These are phyloP conservation scores for Choiromyces venosus DNA, from an alignment of 495 filamentous ascomycete genomes.

Conservation along the genomic window DNA sequence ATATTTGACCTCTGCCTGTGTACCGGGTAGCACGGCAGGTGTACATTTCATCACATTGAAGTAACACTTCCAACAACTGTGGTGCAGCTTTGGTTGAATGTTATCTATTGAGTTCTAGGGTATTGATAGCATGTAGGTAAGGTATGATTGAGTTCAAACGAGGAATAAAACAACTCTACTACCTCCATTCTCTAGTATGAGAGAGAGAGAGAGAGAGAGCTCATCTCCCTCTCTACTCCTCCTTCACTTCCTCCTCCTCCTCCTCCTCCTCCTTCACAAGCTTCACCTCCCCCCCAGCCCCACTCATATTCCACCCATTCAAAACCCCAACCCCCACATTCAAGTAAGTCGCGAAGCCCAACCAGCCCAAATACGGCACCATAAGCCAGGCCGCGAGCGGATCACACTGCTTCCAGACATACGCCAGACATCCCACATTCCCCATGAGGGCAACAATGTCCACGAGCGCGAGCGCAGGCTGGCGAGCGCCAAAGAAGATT, in stretches of 20 bases:
- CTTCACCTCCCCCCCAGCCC: neutral
- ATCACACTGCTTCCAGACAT: conserved; percentile 70
- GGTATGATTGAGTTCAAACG: neutral
- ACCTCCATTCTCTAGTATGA: neutral
- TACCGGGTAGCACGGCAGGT: too few species aligned
- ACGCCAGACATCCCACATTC: conserved; percentile 62
- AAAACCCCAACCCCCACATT: conserved; percentile 50
- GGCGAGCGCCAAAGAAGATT: conserved; percentile 71
- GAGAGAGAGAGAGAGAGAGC: too few species aligned
- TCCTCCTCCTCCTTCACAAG: neutral
- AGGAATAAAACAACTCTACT: neutral
- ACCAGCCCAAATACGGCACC: conserved; percentile 74
- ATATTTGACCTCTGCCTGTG: too few species aligned
- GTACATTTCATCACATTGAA: too few species aligned
- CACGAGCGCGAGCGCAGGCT: conserved; percentile 64
- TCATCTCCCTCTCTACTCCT: neutral
- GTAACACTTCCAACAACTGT: too few species aligned
- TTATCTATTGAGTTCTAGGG: too few species aligned
- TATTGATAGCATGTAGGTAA: too few species aligned
- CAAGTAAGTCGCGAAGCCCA: conserved; percentile 77
- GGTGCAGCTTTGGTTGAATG: too few species aligned
- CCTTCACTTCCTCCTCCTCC: neutral
- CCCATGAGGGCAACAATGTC: conserved; percentile 70
- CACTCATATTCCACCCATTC: neutral
- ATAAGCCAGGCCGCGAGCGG: conserved; percentile 63